Conservation (phyloP, 768 basidiomycete species). For the Amanita rubescens region DNA sequence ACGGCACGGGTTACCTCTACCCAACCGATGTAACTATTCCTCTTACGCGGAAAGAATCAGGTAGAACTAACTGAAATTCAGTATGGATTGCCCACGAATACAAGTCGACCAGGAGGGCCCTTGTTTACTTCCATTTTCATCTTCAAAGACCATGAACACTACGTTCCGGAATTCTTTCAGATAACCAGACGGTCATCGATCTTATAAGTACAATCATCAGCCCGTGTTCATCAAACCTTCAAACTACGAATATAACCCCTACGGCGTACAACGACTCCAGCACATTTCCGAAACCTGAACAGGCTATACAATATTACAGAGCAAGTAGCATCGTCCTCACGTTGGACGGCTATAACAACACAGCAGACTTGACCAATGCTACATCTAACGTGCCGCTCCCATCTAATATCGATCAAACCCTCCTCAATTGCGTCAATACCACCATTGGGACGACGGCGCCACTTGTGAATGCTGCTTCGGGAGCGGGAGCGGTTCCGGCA, state of each 20-base stretch:
- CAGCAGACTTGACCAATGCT: slow-evolving; percentile 34
- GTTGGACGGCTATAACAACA: slow-evolving; percentile 62
- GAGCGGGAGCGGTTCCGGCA: no score
- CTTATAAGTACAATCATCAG: slow-evolving; percentile 34
- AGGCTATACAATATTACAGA: slow-evolving; percentile 63
- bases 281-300: slow-evolving; percentile 35
- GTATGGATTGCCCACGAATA: slow-evolving; percentile 24
- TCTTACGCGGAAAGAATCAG: neutral
- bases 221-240: slow-evolving; percentile 30
- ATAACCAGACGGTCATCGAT: slow-evolving; percentile 37
- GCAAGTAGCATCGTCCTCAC: slow-evolving; percentile 56
- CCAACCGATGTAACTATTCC: neutral
- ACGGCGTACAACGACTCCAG: slow-evolving; percentile 25
- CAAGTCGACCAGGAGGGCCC: slow-evolving; percentile 42
- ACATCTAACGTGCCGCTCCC: slow-evolving; percentile 47
- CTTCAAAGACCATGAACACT: slow-evolving; percentile 30
- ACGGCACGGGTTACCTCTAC: slow-evolving; percentile 18
- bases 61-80: neutral
- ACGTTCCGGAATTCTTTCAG: slow-evolving; percentile 42
- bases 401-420: slow-evolving; percentile 35
- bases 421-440: slow-evolving; percentile 52
- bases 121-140: slow-evolving; percentile 38
- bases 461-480: slow-evolving; percentile 41
- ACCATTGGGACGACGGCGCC: slow-evolving; percentile 57
- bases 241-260: slow-evolving; percentile 17